Conservation (phyloP, 805 yeast species). For the Starmera pachycereana region DNA sequence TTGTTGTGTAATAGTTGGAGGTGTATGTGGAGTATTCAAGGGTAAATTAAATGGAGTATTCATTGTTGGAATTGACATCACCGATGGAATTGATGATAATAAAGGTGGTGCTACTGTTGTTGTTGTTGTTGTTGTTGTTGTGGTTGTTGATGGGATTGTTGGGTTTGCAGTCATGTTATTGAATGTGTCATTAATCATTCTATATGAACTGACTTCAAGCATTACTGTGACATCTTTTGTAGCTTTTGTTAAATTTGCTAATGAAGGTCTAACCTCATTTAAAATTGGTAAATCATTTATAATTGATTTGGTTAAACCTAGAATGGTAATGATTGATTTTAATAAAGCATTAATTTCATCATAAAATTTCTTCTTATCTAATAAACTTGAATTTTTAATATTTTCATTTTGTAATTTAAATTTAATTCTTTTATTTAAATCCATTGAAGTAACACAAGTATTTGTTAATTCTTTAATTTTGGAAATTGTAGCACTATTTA, state of each 20-base stretch:
- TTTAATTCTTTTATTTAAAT: conserved; percentile 60
- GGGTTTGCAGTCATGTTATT: not conserved
- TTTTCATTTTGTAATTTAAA: conserved; percentile 39
- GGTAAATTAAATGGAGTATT: conserved; percentile 12
- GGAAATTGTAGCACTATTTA: conserved; percentile 34
- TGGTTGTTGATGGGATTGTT: not conserved
- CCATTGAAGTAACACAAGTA: conserved; percentile 73
- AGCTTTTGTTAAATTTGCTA: conserved; percentile 75
- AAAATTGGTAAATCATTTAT: conserved; percentile 74
- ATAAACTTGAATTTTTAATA: conserved; percentile 29
- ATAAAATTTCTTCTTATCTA: conserved; percentile 60
- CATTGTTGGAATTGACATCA: conserved; percentile 20
- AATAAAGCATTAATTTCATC: conserved; percentile 78
- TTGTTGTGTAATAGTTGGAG: conserved; percentile 1
- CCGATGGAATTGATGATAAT: conserved; percentile 19
- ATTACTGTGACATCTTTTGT: conserved; percentile 89
- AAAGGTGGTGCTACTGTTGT: conserved; percentile 7
- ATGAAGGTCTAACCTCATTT: conserved; percentile 67
- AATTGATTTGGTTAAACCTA: conserved; percentile 74
- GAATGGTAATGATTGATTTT: conserved; percentile 72
- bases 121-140: conserved; percentile 10
- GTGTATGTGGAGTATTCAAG: conserved; percentile 3
- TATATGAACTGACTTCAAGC: conserved; percentile 55
- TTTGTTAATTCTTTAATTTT: conserved; percentile 70
- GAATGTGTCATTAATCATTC: conserved; percentile 18